A percentile compares a stretch with the other conserved stretches of the same genome.
phyloP scores from a whole-genome alignment of 1,139 yeast species.

The Scheffersomyces lignicola region DNA sequence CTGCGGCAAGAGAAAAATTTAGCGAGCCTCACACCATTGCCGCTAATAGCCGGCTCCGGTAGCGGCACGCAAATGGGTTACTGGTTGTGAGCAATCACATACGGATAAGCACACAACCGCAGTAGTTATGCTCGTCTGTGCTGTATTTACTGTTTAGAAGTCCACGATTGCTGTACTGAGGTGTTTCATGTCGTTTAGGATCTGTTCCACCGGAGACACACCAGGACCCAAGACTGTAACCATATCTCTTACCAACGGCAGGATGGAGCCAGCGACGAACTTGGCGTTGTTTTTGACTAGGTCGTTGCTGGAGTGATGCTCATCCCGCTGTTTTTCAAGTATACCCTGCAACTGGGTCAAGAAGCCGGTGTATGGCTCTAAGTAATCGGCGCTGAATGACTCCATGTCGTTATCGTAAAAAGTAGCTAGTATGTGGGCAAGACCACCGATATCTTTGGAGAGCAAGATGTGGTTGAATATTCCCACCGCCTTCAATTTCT shows the following conservation, averaged over 20 bases:
- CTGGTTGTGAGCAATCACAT: too few relatives aligned
- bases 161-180: too few relatives aligned
- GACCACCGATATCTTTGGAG: slow-evolving; percentile 1
- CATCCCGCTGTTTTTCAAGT: slow-evolving; percentile 1
- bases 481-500: slow-evolving; percentile 33
- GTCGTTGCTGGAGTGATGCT: neutral
- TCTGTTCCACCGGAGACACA: too few relatives aligned
- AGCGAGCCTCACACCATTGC: neutral
- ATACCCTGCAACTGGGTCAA: slow-evolving; percentile 10
- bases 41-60: slow-evolving; percentile 2
- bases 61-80: too few relatives aligned
- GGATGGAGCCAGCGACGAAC: slow-evolving; percentile 33
- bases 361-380: slow-evolving; percentile 18
- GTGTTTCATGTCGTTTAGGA: too few relatives aligned
- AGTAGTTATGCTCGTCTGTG: too few relatives aligned
- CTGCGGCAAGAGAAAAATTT: slow-evolving; percentile 1
- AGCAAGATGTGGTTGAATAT: slow-evolving; percentile 15
- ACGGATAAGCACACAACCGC: too few relatives aligned
- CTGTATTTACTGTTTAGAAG: too few relatives aligned
- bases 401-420: slow-evolving; percentile 13
- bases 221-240: slow-evolving; percentile 12
- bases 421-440: slow-evolving; percentile 12
- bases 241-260: slow-evolving; percentile 4
- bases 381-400: slow-evolving; percentile 15
- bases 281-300: slow-evolving; percentile 30